Conservation (phyloP, 2,329 filamentous ascomycete species). For the Talaromyces sp. region DNA sequence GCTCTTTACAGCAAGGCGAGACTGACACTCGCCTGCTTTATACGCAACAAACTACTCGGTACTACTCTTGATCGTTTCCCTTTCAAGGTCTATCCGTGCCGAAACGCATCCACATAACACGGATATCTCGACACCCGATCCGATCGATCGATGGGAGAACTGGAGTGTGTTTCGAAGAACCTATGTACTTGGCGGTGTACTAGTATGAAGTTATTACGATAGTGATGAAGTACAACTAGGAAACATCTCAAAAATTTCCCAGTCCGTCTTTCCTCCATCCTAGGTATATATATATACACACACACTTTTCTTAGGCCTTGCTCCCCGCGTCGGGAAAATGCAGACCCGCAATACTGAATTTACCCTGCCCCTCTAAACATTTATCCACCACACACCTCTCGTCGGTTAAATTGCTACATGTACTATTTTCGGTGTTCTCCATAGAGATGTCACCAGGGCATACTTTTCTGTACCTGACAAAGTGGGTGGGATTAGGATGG, state of each 20-base stretch:
- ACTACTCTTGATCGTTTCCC: background rate
- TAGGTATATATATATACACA: background rate
- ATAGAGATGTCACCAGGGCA: background rate
- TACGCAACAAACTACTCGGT: too few species aligned
- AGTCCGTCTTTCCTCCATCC: too few species aligned
- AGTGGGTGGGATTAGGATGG: constrained; percentile 37
- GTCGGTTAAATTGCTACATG: constrained; percentile 45
- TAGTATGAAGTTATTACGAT: background rate
- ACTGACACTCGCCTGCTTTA: too few species aligned
- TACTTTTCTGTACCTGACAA: constrained; percentile 50
- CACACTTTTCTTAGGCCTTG: background rate
- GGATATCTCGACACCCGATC: background rate
- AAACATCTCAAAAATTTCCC: too few species aligned
- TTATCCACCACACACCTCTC: background rate
- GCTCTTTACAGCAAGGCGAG: background rate
- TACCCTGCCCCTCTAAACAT: background rate
- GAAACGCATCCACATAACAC: background rate
- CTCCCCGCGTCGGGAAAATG: background rate
- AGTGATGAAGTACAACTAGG: too few species aligned
- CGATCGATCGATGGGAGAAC: background rate
- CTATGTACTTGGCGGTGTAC: background rate
- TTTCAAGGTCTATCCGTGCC: background rate
- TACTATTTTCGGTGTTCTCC: background rate
- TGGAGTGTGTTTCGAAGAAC: background rate
- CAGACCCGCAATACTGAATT: constrained; percentile 3